Percentiles rank a stretch among this genome's conserved stretches.
Evolutionary conservation across 176 grass and related monocot genomes (phyloP).

Genomic region (Hyparrhenia diplandra): DNA sequence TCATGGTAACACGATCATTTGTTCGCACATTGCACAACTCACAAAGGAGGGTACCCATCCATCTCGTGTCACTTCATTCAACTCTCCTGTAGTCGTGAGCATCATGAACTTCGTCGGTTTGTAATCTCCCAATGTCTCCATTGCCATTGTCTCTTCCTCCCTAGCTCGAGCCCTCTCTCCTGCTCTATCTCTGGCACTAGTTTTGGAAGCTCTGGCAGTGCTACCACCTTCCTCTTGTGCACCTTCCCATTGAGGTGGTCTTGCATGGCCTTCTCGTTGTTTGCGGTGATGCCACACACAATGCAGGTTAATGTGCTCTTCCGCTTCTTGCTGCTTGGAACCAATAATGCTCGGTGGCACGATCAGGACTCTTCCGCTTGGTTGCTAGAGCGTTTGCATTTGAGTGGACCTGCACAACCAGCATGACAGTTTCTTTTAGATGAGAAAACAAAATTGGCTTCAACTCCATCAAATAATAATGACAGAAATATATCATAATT

Average conservation of each 20-base stretch:
- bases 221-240: constrained; percentile 9
- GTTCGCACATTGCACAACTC: not conserved
- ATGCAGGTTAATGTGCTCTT: constrained; percentile 7
- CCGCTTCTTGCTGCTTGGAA: constrained; percentile 16
- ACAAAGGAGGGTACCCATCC: constrained; percentile 23
- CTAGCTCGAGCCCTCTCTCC: not conserved
- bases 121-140: not conserved
- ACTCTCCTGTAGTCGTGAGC: not conserved
- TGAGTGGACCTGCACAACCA: not conserved
- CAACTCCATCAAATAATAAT: not conserved
- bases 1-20: constrained; percentile 5
- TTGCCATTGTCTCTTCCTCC: too few relatives aligned
- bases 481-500: not conserved
- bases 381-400: not conserved
- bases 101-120: not conserved
- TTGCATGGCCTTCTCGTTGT: not conserved
- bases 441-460: not conserved
- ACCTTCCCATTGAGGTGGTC: constrained; percentile 26
- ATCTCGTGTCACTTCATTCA: constrained; percentile 25
- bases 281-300: constrained; percentile 21
- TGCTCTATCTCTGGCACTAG: not conserved
- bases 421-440: not conserved
- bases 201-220: not conserved
- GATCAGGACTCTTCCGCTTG: constrained; percentile 15
- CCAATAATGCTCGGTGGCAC: not conserved